Base-by-base conservation (phyloP, 1,139 yeast species). In the Suhomyces anneliseae region DNA sequence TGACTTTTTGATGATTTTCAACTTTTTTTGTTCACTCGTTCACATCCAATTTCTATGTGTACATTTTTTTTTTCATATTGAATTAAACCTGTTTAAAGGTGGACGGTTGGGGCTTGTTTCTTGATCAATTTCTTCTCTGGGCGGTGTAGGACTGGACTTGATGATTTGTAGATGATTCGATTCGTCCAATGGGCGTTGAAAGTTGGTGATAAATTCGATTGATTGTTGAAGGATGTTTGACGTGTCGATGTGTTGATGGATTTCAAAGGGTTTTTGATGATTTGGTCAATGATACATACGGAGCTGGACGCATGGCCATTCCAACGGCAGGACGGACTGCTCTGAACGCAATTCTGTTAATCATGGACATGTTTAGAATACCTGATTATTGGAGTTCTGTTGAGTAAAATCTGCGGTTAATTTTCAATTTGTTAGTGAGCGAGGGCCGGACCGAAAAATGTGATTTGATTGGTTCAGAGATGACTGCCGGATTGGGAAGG, bases 261-360 rank as follows among this genome's bases (percentile, higher is more conserved):
- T 19, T 12, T 8, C 11, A n/a, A 15, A 7, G n/a, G 12, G 10
- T 15, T 19, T 36, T 4, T 12, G 24, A 6, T 19, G 24, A 19
- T 19, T 19, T 4, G 24, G 24, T 19, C 24, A 19, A 19, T 19
- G 29, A 39, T 46, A 71, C 78, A 63, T 72, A 73, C 78, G 78
- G 72, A 58, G 76, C 72, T 60, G 74, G 76, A 61, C 78, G 77
- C 54, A 65, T 53, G 49, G 74, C 74, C 67, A 68, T 54, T 53
- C 70, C 68, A 45, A 60, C 58, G 51, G 69, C 64, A 54, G 76
- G 76, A 53, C 68, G 67, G 58, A 74, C 68, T 54, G 76, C 72
- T 68, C 73, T 74, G 60, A 73, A 65, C 60, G 77, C 77, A 63
- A 73, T 65, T 71, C 75, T 74, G 66, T 69, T 71, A 60, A 75